A percentile compares a stretch with the other conserved stretches of the same genome.
phyloP scores from a whole-genome alignment of 805 yeast genomes.

The Metschnikowia picachoensis region DNA sequence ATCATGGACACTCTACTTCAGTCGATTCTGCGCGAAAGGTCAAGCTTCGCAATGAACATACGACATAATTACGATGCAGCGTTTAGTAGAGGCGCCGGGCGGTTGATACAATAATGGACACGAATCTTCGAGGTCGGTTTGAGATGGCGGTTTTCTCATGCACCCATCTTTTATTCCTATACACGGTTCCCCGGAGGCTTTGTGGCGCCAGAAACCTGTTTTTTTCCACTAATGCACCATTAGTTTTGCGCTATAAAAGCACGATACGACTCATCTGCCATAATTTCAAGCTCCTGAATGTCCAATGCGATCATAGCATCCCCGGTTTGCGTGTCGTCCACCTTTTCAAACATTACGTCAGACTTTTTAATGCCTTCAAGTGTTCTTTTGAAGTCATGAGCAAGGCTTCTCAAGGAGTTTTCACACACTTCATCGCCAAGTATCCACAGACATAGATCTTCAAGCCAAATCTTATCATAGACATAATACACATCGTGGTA shows the following conservation, averaged over 20 bases:
- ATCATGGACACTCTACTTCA: too few species aligned
- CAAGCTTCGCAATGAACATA: too few species aligned
- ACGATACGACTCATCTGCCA: constrained; percentile 17
- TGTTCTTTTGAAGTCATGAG: constrained; percentile 57
- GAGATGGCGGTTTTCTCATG: too few species aligned
- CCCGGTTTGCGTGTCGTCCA: constrained; percentile 22
- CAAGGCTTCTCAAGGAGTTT: constrained; percentile 53
- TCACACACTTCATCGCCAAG: constrained; percentile 59
- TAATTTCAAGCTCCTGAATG: constrained; percentile 16
- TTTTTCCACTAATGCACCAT: too few species aligned
- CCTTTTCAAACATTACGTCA: constrained; percentile 56
- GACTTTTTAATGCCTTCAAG: constrained; percentile 34
- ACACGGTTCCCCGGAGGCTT: too few species aligned
- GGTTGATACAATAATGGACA: too few species aligned
- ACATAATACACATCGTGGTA: constrained; percentile 82
- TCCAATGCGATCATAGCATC: constrained; percentile 19
- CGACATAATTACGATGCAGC: too few species aligned
- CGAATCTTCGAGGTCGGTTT: too few species aligned
- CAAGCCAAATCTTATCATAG: constrained; percentile 71
- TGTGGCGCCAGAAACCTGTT: too few species aligned
- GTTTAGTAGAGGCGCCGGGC: too few species aligned
- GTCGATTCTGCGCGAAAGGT: too few species aligned
- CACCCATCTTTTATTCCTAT: too few species aligned
- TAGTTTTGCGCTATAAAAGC: background rate
- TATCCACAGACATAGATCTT: constrained; percentile 76